Base-by-base conservation (phyloP, 768 basidiomycete species). In the Xanthoconium stramineum region DNA sequence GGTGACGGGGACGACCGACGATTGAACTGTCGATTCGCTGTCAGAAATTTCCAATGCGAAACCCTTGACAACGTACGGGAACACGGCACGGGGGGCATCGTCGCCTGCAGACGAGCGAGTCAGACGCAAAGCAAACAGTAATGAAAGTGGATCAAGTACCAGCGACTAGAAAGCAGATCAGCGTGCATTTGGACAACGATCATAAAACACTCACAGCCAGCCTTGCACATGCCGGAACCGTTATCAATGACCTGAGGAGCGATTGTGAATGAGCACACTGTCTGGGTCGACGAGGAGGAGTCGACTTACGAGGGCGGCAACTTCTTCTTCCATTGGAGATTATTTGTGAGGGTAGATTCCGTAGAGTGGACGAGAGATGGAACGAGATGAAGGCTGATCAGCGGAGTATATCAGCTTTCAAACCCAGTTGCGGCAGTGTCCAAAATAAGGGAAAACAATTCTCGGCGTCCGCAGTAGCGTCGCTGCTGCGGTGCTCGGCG, bases 151-250 rank as follows among this genome's bases (percentile, higher is more conserved):
- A 48, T 28, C 53, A 61, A 53, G 68, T 78, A 85, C 85, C 86
- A 79, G 86, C 84, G 75, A 86, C 85, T 88, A 39, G 65, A 55
- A 42, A 50, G 46, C 45, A 20, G 53, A 47, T 65, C 47, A 68
- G 68, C 69, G 17, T 67, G 62, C 46, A 42, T 32, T 35, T 24
- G 28, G 37, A 20, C 38, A 15, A 35, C 38, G 48, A 59, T 47
- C 33, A 29, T 54, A 53, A 65, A 63, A 61, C 38, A 87, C 89
- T 67, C 74, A 92, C 91, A 94, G 78, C 97, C 96, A 84, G 96
- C 96, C 81, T 98, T 98, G 89, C 95, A 98, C 95, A 98, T 98
- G 77, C 95, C 96, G 71, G 95, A 98, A 71, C 92, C 93, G 75
- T 91, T 91, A 76, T 93, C 89, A 72, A 91, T 88, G 75, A 91